Base-by-base conservation (phyloP, 139 green algal species). In the Asterochloris erici region DNA sequence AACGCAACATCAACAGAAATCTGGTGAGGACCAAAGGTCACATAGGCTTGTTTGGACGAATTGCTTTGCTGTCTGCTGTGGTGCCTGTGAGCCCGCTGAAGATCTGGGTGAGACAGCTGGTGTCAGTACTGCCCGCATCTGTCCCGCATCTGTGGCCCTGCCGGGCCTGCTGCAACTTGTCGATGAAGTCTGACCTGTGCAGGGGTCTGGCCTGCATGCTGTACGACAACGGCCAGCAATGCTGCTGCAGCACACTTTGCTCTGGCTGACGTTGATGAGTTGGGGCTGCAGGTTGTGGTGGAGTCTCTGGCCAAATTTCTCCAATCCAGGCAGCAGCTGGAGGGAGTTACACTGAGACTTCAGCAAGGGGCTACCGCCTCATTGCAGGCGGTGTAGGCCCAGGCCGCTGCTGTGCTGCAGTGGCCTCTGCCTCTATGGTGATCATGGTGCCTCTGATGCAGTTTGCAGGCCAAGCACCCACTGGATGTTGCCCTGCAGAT, bases 291-390 rank as follows among this genome's bases (percentile, higher is more conserved):
- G 82, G 74, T 87, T 27, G 85, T 98, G 71, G 85, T 97, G 12
- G 89, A 96, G 27, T 88, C 87, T 19, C 83, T 98, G 54, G 84
- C 86, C 80, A 83, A 92, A 66, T 96, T 92, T 82, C 87, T 98
- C 68, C 94, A 93, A 21, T 79, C 82, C 62, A 90, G 92, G 63
- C 74, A 93, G 13, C 80, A 68, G 11, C n/a, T n/a, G n/a, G n/a
- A n/a, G n/a, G n/a, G n/a, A n/a, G n/a, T n/a, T n/a, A n/a, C n/a
- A n/a, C n/a, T n/a, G n/a, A n/a, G n/a, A n/a, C n/a, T n/a, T n/a
- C n/a, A n/a, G n/a, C n/a, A n/a, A n/a, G n/a, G n/a, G n/a, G n/a
- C n/a, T n/a, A n/a, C n/a, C n/a, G n/a, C n/a, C n/a, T n/a, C n/a
- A n/a, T n/a, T n/a, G n/a, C n/a, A n/a, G n/a, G n/a, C n/a, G n/a